phyloP scores from a whole-genome alignment of 345 rosid species.

The Eucalyptus leucophloia region DNA sequence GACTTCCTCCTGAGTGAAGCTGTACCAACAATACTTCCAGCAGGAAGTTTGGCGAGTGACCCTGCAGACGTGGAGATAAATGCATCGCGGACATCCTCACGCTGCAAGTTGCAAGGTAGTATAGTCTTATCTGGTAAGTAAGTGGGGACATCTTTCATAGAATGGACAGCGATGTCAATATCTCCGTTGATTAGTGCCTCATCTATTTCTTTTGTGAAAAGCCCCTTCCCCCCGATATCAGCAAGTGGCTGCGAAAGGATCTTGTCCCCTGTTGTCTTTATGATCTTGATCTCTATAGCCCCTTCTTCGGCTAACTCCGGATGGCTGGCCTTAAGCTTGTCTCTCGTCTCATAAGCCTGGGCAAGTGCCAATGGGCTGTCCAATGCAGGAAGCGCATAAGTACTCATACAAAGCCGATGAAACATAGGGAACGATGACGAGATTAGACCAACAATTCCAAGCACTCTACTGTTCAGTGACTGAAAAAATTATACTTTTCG shows the following conservation, averaged over 20 bases:
- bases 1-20: slow-evolving; percentile 98
- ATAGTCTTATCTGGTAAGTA: slow-evolving; percentile 77
- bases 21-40: slow-evolving; percentile 84
- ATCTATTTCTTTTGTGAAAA: slow-evolving; percentile 93
- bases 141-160: slow-evolving; percentile 98
- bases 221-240: slow-evolving; percentile 97
- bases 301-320: slow-evolving; percentile 81
- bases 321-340: slow-evolving; percentile 62
- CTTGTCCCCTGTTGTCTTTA: slow-evolving; percentile 96
- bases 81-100: slow-evolving; percentile 98
- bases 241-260: slow-evolving; percentile 89
- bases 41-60: slow-evolving; percentile 71
- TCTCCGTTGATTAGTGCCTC: slow-evolving; percentile 81
- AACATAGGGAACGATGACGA: not conserved
- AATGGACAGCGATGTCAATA: slow-evolving; percentile 96
- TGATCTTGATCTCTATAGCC: slow-evolving; percentile 79
- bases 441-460: not conserved
- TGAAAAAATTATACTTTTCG: not conserved
- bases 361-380: slow-evolving; percentile 97
- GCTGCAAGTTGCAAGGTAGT: slow-evolving; percentile 79
- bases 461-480: not conserved
- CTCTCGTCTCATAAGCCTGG: slow-evolving; percentile 91
- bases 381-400: slow-evolving; percentile 18
- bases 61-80: slow-evolving; percentile 56
- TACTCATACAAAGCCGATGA: not conserved